Percentiles rank a stretch among this genome's conserved stretches.
These are phyloP conservation scores for Microdochium bolleyi DNA, from an alignment of 2,329 filamentous ascomycete genomes.

Conservation along the genomic window DNA sequence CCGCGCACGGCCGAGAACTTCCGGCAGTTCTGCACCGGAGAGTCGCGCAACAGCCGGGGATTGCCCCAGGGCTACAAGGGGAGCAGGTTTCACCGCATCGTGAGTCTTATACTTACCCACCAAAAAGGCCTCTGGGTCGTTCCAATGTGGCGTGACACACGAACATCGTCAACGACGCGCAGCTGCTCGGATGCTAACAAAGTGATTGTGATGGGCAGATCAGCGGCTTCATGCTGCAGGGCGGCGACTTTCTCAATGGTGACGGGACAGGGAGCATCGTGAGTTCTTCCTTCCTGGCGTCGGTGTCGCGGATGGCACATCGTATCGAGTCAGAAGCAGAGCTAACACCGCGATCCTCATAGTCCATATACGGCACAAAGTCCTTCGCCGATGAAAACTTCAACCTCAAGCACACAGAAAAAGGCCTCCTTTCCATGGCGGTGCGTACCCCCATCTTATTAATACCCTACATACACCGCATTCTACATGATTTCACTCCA, in stretches of 20 bases:
- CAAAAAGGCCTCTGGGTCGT: no score
- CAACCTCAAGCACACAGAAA: constrained; percentile 63
- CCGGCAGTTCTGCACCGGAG: constrained; percentile 91
- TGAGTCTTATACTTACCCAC: constrained; percentile 34
- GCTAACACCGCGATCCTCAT: not conserved
- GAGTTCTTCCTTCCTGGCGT: constrained; percentile 6
- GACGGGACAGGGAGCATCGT: constrained; percentile 78
- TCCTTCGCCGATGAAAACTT: constrained; percentile 92
- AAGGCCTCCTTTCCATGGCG: constrained; percentile 87
- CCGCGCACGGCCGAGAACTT: constrained; percentile 95
- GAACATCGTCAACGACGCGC: no score
- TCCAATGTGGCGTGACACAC: no score
- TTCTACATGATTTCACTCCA: not conserved
- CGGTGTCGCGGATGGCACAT: no score
- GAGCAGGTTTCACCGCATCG: constrained; percentile 88
- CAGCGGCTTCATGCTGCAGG: constrained; percentile 95
- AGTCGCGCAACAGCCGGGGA: constrained; percentile 70
- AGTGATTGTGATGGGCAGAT: no score
- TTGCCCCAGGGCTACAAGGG: constrained; percentile 90
- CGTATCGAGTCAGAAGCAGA: not conserved
- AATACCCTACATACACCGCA: not conserved
- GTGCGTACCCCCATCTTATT: constrained; percentile 40
- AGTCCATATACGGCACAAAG: constrained; percentile 76
- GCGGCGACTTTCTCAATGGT: constrained; percentile 89
- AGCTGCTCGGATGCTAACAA: no score